Evolutionary conservation across 208 protist genomes (phyloP).

Genomic region (Trypanosoma cruzi): DNA sequence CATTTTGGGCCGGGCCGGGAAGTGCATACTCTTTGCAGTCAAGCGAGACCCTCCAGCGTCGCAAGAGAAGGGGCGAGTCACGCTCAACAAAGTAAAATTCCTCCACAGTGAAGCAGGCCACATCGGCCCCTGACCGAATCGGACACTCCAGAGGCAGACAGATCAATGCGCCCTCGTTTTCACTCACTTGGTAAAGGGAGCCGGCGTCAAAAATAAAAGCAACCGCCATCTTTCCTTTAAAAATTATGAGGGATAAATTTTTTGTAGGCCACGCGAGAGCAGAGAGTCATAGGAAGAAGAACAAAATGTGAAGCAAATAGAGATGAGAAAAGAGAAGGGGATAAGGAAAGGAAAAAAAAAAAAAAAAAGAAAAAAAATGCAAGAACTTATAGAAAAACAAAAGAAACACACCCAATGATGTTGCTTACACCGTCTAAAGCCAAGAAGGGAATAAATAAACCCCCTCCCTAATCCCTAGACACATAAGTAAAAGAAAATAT

Average conservation of each 20-base stretch:
- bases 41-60: conserved; percentile 21
- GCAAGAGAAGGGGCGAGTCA: conserved; percentile 24
- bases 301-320: neutral
- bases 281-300: neutral
- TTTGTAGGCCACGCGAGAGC: neutral
- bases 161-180: conserved; percentile 1
- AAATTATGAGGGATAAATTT: neutral
- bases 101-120: conserved; percentile 30
- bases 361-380: conserved; percentile 11
- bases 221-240: conserved; percentile 5
- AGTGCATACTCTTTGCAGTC: conserved; percentile 19
- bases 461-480: too few relatives aligned
- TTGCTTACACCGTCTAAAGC: too few relatives aligned
- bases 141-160: conserved; percentile 1
- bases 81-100: conserved; percentile 58
- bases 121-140: conserved; percentile 15
- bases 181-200: conserved; percentile 17
- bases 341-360: conserved; percentile 1
- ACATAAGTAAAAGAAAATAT: too few relatives aligned
- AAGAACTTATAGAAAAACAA: neutral
- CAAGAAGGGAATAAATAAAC: too few relatives aligned
- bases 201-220: conserved; percentile 29
- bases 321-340: neutral
- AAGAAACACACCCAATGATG: too few relatives aligned
- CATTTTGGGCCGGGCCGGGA: conserved; percentile 27